A percentile compares a stretch with the other conserved stretches of the same genome.
Conservation (phyloP, 768 basidiomycete species). For the Pleurotus eryngii region DNA sequence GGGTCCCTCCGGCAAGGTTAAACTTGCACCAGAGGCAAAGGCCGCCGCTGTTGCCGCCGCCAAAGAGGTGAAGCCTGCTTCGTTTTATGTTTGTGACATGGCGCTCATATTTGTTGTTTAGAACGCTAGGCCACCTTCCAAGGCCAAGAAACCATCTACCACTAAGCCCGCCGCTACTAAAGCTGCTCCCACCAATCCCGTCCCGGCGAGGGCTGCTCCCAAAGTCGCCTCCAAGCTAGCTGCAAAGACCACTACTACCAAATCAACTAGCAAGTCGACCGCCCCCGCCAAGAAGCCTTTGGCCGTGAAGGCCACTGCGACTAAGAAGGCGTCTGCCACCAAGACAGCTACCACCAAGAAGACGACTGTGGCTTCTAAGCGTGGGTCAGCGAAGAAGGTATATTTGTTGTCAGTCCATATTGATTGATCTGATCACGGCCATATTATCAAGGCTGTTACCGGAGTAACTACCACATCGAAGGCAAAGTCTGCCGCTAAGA, state of each 20-base stretch:
- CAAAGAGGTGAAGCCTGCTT: constrained; percentile 53
- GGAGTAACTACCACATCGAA: constrained; percentile 42
- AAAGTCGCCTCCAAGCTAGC: constrained; percentile 29
- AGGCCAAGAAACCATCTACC: constrained; percentile 24
- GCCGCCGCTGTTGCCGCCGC: constrained; percentile 32
- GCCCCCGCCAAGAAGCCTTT: constrained; percentile 8
- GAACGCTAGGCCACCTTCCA: constrained; percentile 47
- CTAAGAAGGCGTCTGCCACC: constrained; percentile 10
- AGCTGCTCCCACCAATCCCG: constrained; percentile 25
- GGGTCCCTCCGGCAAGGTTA: constrained; percentile 7
- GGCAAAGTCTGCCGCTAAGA: constrained; percentile 35
- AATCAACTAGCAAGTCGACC: constrained; percentile 11
- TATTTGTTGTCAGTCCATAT: not conserved
- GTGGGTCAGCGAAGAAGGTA: constrained; percentile 66
- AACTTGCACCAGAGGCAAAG: constrained; percentile 23
- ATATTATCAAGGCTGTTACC: constrained; percentile 43
- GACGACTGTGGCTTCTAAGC: constrained; percentile 35
- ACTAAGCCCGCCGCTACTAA: constrained; percentile 31
- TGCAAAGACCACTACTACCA: constrained; percentile 27
- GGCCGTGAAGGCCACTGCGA: constrained; percentile 16
- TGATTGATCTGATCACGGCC: constrained; percentile 7
- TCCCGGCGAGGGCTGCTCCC: constrained; percentile 25
- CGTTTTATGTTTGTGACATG: constrained; percentile 3
- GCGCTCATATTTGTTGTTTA: constrained; percentile 13
- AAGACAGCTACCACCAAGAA: constrained; percentile 24